Base-by-base conservation (phyloP, 495 filamentous ascomycete genomes). In the Tuber umbilicatum region DNA sequence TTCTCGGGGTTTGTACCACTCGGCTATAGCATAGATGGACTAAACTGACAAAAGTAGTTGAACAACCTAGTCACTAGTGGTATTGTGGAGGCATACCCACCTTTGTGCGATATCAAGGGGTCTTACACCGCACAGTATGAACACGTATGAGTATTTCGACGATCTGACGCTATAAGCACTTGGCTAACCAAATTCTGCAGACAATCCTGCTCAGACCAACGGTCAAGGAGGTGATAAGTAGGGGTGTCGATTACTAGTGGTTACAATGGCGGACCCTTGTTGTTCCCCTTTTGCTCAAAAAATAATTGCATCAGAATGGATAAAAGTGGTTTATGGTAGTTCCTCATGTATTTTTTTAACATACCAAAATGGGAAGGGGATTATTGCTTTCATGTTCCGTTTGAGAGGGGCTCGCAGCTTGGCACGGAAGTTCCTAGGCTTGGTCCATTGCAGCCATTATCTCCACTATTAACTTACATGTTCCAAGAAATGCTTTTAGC, bases 81-180 rank as follows among this genome's bases (percentile, higher is more conserved):
- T 19, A 93, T 97, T 79, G 92, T 97, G 37, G 92, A 97, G 83
- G 89, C 91, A 60, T 97, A 97, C 81, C 93, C 93, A 2, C 94
- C 94, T 35, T 86, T 97, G 68, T 89, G 90, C 75, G 94, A 97
- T 86, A 89, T 93, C 85, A 97, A 97, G 89, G 94, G 94, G 73
- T 94, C 92, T 35, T 97, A 95, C 83, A 97, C 94, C 31, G 94
- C 94, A 76, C 94, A 97, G 84, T 97, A 87, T 81, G 94, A 97
- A 87, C 94, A 97, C 87, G 93, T 95, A 85, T 87, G 91, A 16
- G 7, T 70, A 71, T 19, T 39, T 27, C 9, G 31, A 27, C 67
- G 43, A 76, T 43, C 41, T 50, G 10, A 37, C 2, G 27, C 39
- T 21, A 50, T 31, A 40, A 43, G 31, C 50, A 0, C 35, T 40